Conservation (phyloP, 75 land plant species). For the Cunninghamia lanceolata region DNA sequence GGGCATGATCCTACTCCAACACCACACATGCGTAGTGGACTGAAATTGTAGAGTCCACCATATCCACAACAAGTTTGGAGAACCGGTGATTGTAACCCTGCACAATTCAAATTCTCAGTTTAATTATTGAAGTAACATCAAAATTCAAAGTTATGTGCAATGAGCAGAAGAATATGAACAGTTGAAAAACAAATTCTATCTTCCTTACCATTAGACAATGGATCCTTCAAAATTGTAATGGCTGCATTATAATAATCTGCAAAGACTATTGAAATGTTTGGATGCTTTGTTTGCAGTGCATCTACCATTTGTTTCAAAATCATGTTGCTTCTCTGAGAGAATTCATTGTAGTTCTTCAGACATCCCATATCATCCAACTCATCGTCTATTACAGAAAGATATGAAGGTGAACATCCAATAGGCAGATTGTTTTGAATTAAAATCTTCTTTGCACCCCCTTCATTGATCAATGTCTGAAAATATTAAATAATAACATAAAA, state of each 20-base stretch:
- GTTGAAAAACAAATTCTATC: neutral
- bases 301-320: neutral
- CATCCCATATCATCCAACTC: neutral
- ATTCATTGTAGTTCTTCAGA: neutral
- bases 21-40: conserved; percentile 31
- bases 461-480: neutral
- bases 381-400: neutral
- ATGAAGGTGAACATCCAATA: neutral
- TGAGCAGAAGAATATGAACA: neutral
- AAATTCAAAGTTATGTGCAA: neutral
- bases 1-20: conserved; percentile 19
- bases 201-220: neutral
- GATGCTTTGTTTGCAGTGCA: neutral
- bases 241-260: conserved; percentile 9
- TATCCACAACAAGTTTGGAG: conserved; percentile 54
- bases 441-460: neutral
- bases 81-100: neutral
- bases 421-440: conserved; percentile 4
- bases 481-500: neutral
- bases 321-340: neutral
- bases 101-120: neutral
- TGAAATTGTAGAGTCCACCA: conserved; percentile 48
- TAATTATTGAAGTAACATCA: too few relatives aligned
- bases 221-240: neutral
- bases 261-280: neutral